Base-by-base conservation (phyloP, 345 rosid genomes). In the Isatis tinctoria region DNA sequence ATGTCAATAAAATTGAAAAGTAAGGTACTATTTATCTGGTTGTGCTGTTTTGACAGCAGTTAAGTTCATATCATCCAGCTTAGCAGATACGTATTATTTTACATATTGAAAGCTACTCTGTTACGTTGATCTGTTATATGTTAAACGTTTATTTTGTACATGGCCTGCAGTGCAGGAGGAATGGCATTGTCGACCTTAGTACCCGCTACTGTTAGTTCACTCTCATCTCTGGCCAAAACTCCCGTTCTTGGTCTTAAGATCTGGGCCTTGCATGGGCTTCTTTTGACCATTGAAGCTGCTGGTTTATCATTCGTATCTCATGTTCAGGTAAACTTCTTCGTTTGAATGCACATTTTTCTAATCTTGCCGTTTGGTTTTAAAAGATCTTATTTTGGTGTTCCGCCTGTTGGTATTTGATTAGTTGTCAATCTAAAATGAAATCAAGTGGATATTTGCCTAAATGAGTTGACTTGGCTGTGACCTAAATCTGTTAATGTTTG, bases 261-360 rank as follows among this genome's bases (percentile, higher is more conserved):
- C 63, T 94, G 97, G 98, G 87, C 97, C 65, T 74, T 91, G 86
- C 97, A 94, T 82, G 98, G 97, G 67, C 95, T 94, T 82, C 95
- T 91, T 83, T 84, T 92, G 88, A 91, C 95, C 64, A 86, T 91
- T 80, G 98, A 94, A 83, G 97, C 97, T 80, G 92, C 98, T 57
- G 98, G 98, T 60, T 87, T 94, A 82, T 88, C 97, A 70, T 94
- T 81, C 72, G 93, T 94, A 73, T 85, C 97, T 69, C 97, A 94
- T 82, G 98, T 91, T 70, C 98, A 94, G 96, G 98, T 91, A 87
- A 61, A 68, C 53, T 35, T 43, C 39, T 45, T 56, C 16, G 33
- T 67, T 47, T 54, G 24, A 52, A 43, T 70, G 36, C 28, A 70
- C 10, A 37, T 3, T 70, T 56, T 70, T 14, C 40, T n/a, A 49